phyloP scores from a whole-genome alignment of 2,329 filamentous ascomycete genomes.

The Monilinia fructigena region DNA sequence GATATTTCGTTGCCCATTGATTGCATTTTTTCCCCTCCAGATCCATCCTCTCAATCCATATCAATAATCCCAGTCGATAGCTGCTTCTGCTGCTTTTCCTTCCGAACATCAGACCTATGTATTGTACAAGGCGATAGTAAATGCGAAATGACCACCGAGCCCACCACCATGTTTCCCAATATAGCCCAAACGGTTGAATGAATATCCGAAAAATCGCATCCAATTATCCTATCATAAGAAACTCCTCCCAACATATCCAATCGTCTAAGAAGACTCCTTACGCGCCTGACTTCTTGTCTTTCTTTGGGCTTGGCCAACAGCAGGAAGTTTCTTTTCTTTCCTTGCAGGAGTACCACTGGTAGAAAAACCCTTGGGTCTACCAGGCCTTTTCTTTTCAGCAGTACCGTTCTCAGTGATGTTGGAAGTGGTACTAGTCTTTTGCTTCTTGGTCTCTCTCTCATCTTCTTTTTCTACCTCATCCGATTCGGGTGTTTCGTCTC shows the following conservation, averaged over 20 bases:
- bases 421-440: slow-evolving; percentile 26
- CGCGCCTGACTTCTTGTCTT: slow-evolving; percentile 37
- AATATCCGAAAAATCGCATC: slow-evolving; percentile 1
- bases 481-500: slow-evolving; percentile 31
- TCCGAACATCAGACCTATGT: not conserved
- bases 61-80: not conserved
- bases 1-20: too few relatives aligned
- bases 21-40: too few relatives aligned
- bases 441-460: slow-evolving; percentile 29
- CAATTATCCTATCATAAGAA: not conserved
- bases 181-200: not conserved
- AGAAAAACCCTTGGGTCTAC: slow-evolving; percentile 30
- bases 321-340: slow-evolving; percentile 38
- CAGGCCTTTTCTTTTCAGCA: slow-evolving; percentile 35
- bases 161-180: not conserved
- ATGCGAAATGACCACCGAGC: not conserved
- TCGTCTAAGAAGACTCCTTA: not conserved
- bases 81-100: not conserved
- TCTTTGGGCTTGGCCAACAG: slow-evolving; percentile 33
- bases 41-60: not conserved
- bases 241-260: not conserved
- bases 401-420: slow-evolving; percentile 22
- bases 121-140: slow-evolving; percentile 12
- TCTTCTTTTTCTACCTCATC: slow-evolving; percentile 29
- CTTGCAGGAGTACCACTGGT: slow-evolving; percentile 21